Evolutionary conservation across 345 rosid species (phyloP).

Genomic region (Aquilaria malaccensis): DNA sequence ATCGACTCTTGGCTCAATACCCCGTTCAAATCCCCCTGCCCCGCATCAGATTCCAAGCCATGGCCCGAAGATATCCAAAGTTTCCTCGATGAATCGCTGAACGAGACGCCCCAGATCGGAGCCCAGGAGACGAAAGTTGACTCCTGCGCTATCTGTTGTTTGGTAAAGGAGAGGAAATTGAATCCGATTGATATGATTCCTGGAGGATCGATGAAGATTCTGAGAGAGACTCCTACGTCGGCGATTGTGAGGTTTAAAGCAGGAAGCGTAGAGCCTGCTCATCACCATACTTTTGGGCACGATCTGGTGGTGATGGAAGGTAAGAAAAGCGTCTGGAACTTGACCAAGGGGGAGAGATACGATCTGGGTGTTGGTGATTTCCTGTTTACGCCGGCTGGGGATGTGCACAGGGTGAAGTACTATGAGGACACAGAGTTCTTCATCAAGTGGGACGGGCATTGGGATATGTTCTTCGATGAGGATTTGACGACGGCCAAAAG

Average conservation of each 20-base stretch:
- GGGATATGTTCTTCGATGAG: constrained; percentile 86
- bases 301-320: constrained; percentile 68
- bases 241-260: constrained; percentile 74
- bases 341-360: constrained; percentile 56
- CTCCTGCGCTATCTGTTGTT: constrained; percentile 49
- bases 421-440: constrained; percentile 85
- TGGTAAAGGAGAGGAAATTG: constrained; percentile 57
- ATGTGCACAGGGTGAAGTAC: constrained; percentile 83
- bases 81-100: constrained; percentile 46
- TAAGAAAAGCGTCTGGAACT: constrained; percentile 77
- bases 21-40: constrained; percentile 76
- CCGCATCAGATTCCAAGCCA: constrained; percentile 47
- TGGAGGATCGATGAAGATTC: constrained; percentile 86
- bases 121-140: constrained; percentile 6
- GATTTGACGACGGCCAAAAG: constrained; percentile 57
- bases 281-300: constrained; percentile 89
- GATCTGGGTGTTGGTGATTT: constrained; percentile 71
- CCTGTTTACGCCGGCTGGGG: constrained; percentile 71
- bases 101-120: constrained; percentile 53
- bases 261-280: constrained; percentile 89
- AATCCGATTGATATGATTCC: constrained; percentile 60
- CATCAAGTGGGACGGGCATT: constrained; percentile 87
- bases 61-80: constrained; percentile 51
- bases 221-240: constrained; percentile 80
- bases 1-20: constrained; percentile 61